These are phyloP conservation scores for Lactarius vividus DNA, from an alignment of 768 basidiomycete genomes.

Conservation along the genomic window DNA sequence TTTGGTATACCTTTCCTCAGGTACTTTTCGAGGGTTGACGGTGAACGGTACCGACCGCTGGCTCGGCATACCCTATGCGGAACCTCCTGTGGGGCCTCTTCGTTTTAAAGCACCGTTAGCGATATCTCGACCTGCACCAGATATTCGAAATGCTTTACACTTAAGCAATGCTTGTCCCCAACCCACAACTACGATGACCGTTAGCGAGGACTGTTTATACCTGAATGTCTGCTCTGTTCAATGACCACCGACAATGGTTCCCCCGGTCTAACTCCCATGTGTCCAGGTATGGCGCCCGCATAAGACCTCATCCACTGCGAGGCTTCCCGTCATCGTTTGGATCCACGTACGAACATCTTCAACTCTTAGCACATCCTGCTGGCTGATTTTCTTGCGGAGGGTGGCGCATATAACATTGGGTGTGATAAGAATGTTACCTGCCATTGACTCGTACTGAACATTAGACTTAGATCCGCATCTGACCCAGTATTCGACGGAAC, in stretches of 20 bases:
- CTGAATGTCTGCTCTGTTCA: conserved; percentile 43
- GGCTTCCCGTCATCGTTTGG: conserved; percentile 38
- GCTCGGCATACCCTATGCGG: conserved; percentile 60
- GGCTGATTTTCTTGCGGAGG: conserved; percentile 34
- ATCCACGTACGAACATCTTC: conserved; percentile 32
- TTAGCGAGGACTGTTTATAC: conserved; percentile 53
- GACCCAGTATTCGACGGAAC: conserved; percentile 45
- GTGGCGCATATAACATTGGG: conserved; percentile 48
- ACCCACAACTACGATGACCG: conserved; percentile 40
- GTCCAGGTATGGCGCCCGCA: conserved; percentile 36
- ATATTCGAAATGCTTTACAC: conserved; percentile 41
- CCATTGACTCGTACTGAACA: conserved; percentile 32
- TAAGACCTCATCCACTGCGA: conserved; percentile 28
- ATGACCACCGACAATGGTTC: not conserved
- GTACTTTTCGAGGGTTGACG: conserved; percentile 47
- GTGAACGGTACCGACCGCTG: conserved; percentile 52
- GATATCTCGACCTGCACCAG: conserved; percentile 35
- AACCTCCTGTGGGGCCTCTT: conserved; percentile 52
- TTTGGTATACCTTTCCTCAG: conserved; percentile 42
- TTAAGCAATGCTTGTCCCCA: conserved; percentile 61
- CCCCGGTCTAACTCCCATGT: not conserved
- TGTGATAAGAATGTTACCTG: conserved; percentile 36
- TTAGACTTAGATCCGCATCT: conserved; percentile 42
- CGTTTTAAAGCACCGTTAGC: conserved; percentile 56
- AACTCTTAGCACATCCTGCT: not conserved